These are phyloP conservation scores for Diaporthe helianthi DNA, from an alignment of 2,329 filamentous ascomycete genomes.

Conservation along the genomic window DNA sequence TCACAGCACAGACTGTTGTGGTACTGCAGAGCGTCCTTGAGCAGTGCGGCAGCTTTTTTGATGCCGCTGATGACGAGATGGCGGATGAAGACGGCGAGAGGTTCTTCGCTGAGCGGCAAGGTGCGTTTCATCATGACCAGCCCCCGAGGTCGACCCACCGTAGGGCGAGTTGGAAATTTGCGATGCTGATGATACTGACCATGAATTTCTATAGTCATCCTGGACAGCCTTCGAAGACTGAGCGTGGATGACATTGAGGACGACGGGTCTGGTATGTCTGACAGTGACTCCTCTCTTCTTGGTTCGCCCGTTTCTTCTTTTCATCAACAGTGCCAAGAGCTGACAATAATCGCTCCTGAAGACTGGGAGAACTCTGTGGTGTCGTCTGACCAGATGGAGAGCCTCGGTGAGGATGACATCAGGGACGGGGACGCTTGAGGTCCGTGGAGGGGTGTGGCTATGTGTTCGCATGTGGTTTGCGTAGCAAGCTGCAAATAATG, in stretches of 20 bases:
- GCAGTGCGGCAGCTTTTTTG: conserved; percentile 52
- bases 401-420: conserved; percentile 54
- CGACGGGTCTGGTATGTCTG: conserved; percentile 64
- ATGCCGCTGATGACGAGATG: conserved; percentile 42
- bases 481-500: not conserved
- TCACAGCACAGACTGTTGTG: conserved; percentile 51
- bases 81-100: conserved; percentile 43
- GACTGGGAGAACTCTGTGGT: conserved; percentile 63
- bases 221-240: conserved; percentile 59
- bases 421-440: conserved; percentile 39
- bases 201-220: conserved; percentile 44
- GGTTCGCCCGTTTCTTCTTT: not conserved
- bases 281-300: conserved; percentile 44
- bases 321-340: conserved; percentile 24
- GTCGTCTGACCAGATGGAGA: conserved; percentile 63
- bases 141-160: not conserved
- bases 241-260: conserved; percentile 65
- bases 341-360: conserved; percentile 40
- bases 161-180: not conserved
- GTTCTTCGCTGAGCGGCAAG: conserved; percentile 46
- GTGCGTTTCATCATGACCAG: conserved; percentile 42
- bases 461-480: not conserved
- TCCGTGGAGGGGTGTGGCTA: not conserved
- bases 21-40: conserved; percentile 52
- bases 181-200: not conserved